Evolutionary conservation across 1,284 basidiomycete genomes (phyloP).

Genomic region (Trichosporon sp.): DNA sequence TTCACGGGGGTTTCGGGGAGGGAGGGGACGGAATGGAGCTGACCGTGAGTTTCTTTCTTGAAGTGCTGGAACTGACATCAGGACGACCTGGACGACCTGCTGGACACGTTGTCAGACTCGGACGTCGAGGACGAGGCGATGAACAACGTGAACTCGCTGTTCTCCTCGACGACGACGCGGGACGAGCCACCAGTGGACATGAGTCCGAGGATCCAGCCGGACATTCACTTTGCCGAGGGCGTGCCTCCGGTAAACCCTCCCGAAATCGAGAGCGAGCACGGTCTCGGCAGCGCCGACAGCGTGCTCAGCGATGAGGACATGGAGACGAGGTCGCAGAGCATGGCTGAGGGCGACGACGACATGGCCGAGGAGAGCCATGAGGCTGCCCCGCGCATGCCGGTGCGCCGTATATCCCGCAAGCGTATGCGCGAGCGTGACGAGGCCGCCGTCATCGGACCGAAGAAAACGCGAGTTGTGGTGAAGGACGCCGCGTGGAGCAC

Average conservation of each 20-base stretch:
- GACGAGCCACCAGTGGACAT: neutral
- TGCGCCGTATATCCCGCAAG: conserved; percentile 18
- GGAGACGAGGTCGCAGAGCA: conserved; percentile 14
- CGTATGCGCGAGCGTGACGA: conserved; percentile 20
- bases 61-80: conserved; percentile 26
- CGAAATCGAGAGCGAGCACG: neutral
- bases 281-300: conserved; percentile 1
- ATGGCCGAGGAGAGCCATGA: conserved; percentile 26
- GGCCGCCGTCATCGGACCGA: conserved; percentile 42
- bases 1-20: conserved; percentile 52
- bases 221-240: neutral
- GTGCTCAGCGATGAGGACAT: conserved; percentile 1
- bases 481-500: conserved; percentile 79
- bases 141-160: conserved; percentile 22
- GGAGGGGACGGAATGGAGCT: conserved; percentile 37
- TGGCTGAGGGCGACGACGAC: conserved; percentile 9
- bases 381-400: conserved; percentile 1
- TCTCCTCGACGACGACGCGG: conserved; percentile 16
- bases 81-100: conserved; percentile 40
- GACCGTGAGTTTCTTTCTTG: conserved; percentile 31
- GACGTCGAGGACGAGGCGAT: conserved; percentile 53
- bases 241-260: neutral
- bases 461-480: conserved; percentile 67
- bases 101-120: conserved; percentile 50
- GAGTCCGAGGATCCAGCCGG: neutral